These are phyloP conservation scores for Arthrobotrys conoides DNA, from an alignment of 2,329 filamentous ascomycete genomes.

Conservation along the genomic window DNA sequence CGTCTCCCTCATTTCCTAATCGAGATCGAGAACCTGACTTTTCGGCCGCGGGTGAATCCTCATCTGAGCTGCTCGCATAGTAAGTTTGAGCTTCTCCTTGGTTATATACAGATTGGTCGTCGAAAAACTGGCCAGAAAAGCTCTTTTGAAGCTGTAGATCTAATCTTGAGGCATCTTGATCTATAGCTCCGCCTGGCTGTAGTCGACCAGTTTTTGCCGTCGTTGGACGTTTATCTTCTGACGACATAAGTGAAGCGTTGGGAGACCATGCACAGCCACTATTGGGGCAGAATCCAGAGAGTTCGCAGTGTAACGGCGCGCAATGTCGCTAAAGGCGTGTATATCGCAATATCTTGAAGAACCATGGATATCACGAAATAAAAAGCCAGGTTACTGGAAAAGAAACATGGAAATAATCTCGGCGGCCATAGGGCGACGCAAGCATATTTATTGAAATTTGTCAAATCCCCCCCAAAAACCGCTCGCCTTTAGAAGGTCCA, in stretches of 20 bases:
- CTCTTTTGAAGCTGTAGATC: constrained; percentile 51
- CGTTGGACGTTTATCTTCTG: constrained; percentile 35
- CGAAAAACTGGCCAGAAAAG: constrained; percentile 52
- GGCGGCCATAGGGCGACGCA: constrained; percentile 18
- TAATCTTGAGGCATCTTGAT: constrained; percentile 42
- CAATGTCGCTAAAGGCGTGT: constrained; percentile 25
- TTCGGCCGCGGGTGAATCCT: constrained; percentile 55
- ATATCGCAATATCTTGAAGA: constrained; percentile 14
- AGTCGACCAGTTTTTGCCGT: constrained; percentile 14
- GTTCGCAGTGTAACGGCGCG: constrained; percentile 18
- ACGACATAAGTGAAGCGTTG: constrained; percentile 39
- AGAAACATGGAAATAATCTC: constrained; percentile 24
- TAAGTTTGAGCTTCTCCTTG: constrained; percentile 40
- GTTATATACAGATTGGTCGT: constrained; percentile 55
- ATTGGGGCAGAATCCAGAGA: neutral
- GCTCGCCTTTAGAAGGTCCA: constrained; percentile 16
- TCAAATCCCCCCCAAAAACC: constrained; percentile 15
- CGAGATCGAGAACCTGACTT: constrained; percentile 25
- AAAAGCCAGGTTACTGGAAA: constrained; percentile 17
- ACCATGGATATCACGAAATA: constrained; percentile 35
- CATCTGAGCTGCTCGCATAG: constrained; percentile 47
- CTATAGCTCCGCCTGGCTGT: constrained; percentile 14
- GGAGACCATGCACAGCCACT: constrained; percentile 8
- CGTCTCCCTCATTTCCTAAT: constrained; percentile 46
- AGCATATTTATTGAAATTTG: constrained; percentile 45